Evolutionary conservation across 139 green algal species (phyloP), one percentile per base, ranked within the genome.

Genomic region (Auxenochlorella pyrenoidosa): DNA sequence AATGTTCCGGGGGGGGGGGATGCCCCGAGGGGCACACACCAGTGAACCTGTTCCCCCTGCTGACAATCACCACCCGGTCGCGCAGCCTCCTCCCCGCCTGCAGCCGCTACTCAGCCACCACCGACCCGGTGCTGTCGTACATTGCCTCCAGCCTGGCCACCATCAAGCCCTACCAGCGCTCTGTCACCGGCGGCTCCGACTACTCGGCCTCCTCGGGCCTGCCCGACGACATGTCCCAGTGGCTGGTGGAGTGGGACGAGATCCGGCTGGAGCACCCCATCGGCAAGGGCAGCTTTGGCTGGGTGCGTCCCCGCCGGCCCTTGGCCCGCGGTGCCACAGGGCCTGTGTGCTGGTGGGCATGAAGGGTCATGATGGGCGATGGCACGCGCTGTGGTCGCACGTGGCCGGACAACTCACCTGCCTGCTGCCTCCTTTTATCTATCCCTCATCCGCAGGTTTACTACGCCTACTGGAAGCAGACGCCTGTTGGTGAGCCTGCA

Each of bases 391-490:
- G n/a, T n/a, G n/a, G n/a, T n/a, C n/a, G n/a, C n/a, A n/a, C n/a
- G n/a, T n/a, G n/a, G n/a, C n/a, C n/a, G n/a, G n/a, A n/a, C n/a
- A n/a, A n/a, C n/a, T n/a, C n/a, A n/a, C n/a, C n/a, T n/a, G n/a
- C n/a, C n/a, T n/a, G n/a, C n/a, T n/a, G n/a, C 47, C 47, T 6
- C 47, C 47, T 54, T 54, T 10, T 54, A 18, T 6, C 47, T 54
- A 6, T 18, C 47, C 47, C 47, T 54, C 8, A 6, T 54, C 47
- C 8, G 10, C 47, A 54, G 47, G 93, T 95, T 18, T 95, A 91
- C 80, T 78, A 93, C 59, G 93, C 89, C 47, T 88, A 91, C 51
- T 93, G 92, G 90, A 89, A 85, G 8, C 89, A 91, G 38, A 94
- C 92, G 26, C 88, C 89, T 13, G 93, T 95, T 28, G 93, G 30